A percentile compares a stretch with the other conserved stretches of the same genome.
Conservation (phyloP, 805 yeast species). For the Yarrowia porcina region DNA sequence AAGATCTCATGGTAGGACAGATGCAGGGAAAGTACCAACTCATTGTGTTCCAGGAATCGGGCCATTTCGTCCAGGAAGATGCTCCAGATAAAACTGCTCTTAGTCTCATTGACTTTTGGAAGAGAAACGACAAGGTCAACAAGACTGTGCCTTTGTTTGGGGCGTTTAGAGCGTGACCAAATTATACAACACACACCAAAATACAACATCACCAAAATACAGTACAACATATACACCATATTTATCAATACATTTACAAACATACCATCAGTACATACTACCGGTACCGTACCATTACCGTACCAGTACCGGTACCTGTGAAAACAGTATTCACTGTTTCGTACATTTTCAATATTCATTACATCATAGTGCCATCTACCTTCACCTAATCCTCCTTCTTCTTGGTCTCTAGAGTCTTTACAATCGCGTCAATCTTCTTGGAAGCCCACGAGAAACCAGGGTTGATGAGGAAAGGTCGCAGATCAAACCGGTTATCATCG, state of each 20-base stretch:
- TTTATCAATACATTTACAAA: not conserved
- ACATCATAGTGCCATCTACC: too few relatives aligned
- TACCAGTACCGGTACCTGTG: too few relatives aligned
- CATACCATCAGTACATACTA: too few relatives aligned
- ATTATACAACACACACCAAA: not conserved
- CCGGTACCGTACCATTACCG: too few relatives aligned
- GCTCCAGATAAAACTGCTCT: constrained; percentile 64
- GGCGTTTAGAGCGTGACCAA: constrained; percentile 31
- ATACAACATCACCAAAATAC: too few relatives aligned
- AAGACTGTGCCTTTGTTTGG: constrained; percentile 39
- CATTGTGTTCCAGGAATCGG: constrained; percentile 73
- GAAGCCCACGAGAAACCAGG: constrained; percentile 90
- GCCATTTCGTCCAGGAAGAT: constrained; percentile 97
- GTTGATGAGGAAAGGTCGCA: constrained; percentile 90
- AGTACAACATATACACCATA: too few relatives aligned
- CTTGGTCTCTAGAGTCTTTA: constrained; percentile 35
- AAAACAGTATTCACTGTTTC: too few relatives aligned
- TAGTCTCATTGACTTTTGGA: constrained; percentile 43
- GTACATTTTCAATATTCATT: too few relatives aligned
- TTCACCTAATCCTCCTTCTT: not conserved
- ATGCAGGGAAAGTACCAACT: constrained; percentile 96
- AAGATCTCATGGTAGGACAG: constrained; percentile 84
- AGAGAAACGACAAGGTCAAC: constrained; percentile 35
- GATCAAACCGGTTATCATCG: constrained; percentile 93
- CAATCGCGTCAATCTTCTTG: constrained; percentile 78